Evolutionary conservation across 148 eudicot species (phyloP).

Genomic region (Rhododendron griersonianum): DNA sequence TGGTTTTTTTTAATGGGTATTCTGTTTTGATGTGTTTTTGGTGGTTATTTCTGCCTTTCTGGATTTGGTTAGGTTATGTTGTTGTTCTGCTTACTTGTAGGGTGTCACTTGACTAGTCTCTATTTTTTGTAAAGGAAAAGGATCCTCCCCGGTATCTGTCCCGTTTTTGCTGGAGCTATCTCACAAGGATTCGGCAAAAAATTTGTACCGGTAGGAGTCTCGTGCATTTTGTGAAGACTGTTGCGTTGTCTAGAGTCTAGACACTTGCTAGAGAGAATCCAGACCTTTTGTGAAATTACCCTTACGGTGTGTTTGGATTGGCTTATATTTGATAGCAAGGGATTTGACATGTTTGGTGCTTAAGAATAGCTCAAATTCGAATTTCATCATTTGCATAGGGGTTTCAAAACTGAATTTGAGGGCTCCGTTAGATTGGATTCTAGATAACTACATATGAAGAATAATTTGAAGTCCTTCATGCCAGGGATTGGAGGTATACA

Average conservation of each 20-base stretch:
- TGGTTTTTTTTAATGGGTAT: not conserved
- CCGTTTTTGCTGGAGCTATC: not conserved
- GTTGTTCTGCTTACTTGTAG: not conserved
- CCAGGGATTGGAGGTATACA: not conserved
- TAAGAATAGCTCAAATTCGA: not conserved
- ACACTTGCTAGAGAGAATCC: not conserved
- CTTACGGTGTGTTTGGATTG: not conserved
- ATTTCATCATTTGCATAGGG: not conserved
- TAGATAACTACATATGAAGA: not conserved
- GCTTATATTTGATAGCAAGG: not conserved
- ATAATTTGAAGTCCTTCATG: not conserved
- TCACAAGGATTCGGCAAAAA: not conserved
- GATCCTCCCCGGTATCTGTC: too few relatives aligned
- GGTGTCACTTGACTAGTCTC: slow-evolving; percentile 2
- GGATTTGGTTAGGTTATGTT: not conserved
- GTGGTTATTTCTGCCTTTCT: not conserved
- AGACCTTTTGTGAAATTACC: not conserved
- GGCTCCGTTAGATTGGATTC: not conserved
- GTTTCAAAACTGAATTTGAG: not conserved
- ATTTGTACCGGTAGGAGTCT: not conserved
- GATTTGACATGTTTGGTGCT: not conserved
- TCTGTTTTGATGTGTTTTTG: not conserved
- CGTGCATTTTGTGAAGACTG: not conserved
- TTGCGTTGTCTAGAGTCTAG: not conserved
- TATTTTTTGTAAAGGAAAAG: not conserved